Evolutionary conservation across 176 grass and related monocot species (phyloP), one percentile per base, ranked within the genome.

Genomic region (Juncus inflexus): DNA sequence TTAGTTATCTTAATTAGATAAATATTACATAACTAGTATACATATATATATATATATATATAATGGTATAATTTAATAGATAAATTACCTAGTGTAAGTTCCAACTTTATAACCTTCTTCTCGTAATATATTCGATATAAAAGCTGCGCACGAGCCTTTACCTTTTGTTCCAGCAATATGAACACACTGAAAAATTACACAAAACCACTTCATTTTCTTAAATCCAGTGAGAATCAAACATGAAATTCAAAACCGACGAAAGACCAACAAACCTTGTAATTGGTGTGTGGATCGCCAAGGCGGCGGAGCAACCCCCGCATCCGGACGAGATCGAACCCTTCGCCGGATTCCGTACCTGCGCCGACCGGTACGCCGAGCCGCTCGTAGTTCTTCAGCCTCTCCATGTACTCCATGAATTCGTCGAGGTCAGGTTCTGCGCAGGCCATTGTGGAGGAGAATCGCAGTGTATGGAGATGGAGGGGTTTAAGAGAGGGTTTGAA

Each of bases 101-200:
- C 92, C 92, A 51, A 97, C 87, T 11, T 65, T 74, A 55, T 91
- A 97, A 9, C 92, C 92, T 84, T 89, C 79, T 55, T 84, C 82
- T 52, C 85, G 81, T 79, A 97, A 83, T 70, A 97, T 91, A 73
- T 49, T 97, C 47, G 82, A 89, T 11, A 91, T 62, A 64, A 91
- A 91, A 15, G 94, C 70, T 47, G 85, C 82, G 4, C 83, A 78
- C 3, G 94, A 97, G 40, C 94, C 94, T 89, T 97, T 97, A 59
- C 94, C 88, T 73, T 97, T 97, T 47, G 94, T 97, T 42, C 94
- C 94, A 3, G 94, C 85, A 55, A 97, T 82, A 79, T 91, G 92
- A 52, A 97, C 83, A 66, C 60, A 74, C 91, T 96, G 73, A 12
- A 85, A 37, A 75, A 12, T 55, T 43, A 45, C 50, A 6, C 1